Base-by-base conservation (phyloP, 1,284 basidiomycete genomes). In the Cutaneotrichosporon cyanovorans region DNA sequence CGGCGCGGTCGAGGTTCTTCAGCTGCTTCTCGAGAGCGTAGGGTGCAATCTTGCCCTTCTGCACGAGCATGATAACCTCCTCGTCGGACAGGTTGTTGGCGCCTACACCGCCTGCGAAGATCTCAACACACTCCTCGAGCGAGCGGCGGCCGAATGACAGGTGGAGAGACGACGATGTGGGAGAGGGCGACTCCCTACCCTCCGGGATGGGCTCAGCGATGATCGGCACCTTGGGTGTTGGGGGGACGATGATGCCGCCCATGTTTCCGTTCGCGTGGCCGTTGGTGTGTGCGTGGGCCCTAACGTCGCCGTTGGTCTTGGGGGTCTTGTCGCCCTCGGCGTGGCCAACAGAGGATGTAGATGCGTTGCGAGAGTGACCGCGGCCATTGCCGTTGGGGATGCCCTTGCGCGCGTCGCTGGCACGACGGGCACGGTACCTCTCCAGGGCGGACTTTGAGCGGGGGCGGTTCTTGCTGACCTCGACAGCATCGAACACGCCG, bases 11-110 rank as follows among this genome's bases (percentile, higher is more conserved):
- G 7, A 85, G 75, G 62, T 95, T 83, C 58, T 84, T 85, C 30
- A 97, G 74, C 38, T 87, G 80, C 77, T 96, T 98, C 74, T 98
- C 93, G 36, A 98, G 74, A 12, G 89, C 88, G 69, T 98, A 97
- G 7, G 87, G 79, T 1, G 88, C 84, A 56, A 98, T 85, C 79
- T 92, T 95, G 42, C 91, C 90, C 58, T 84, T 84, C 73, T 96
- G 88, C 9, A 85, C 81, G 23, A 99, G 77, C 45, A 91, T 56
- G 45, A 98, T 83, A 45, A 98, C 76, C 71, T 98, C 93, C 65
- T 98, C 93, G 63, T 99, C 90, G 40, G 80, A 87, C 57, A 99
- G 73, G 57, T 81, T 74, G 49, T 70, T 64, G 14, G 66, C 58
- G 11, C 71, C 70, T 1, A 86, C 82, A 1, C 85, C 86, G 48